A percentile compares a stretch with the other conserved stretches of the same genome.
phyloP scores from a whole-genome alignment of 768 basidiomycete genomes.

The Galerina sulciceps region DNA sequence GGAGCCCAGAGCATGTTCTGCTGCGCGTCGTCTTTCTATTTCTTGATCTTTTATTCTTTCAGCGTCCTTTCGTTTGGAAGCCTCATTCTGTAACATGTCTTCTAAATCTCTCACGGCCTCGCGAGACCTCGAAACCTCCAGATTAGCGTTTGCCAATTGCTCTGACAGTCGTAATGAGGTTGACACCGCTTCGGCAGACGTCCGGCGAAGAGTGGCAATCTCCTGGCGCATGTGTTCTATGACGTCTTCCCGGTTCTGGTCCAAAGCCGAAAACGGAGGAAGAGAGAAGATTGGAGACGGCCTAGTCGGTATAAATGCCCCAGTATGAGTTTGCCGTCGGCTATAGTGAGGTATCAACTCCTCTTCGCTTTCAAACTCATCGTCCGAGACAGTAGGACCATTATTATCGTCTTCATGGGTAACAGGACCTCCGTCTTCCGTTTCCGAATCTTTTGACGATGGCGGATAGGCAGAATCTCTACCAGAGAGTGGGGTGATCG shows the following conservation, averaged over 20 bases:
- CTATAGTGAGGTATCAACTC: constrained; percentile 53
- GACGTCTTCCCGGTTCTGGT: constrained; percentile 40
- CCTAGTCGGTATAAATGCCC: constrained; percentile 33
- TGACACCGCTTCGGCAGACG: constrained; percentile 70
- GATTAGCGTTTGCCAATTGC: constrained; percentile 68
- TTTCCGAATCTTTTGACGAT: constrained; percentile 41
- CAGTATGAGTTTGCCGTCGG: constrained; percentile 42
- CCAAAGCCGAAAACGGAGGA: constrained; percentile 46
- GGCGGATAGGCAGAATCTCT: constrained; percentile 22
- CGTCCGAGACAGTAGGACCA: constrained; percentile 43
- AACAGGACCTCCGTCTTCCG: constrained; percentile 39
- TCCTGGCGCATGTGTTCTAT: constrained; percentile 72
- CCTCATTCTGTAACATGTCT: constrained; percentile 64
- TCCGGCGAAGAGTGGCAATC: constrained; percentile 63
- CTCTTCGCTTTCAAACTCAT: constrained; percentile 73
- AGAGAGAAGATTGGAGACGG: constrained; percentile 40
- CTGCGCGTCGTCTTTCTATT: constrained; percentile 46
- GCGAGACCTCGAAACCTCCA: constrained; percentile 60
- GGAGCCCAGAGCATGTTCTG: constrained; percentile 28
- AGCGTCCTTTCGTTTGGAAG: constrained; percentile 57
- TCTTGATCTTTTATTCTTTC: constrained; percentile 54
- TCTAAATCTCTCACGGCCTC: constrained; percentile 60
- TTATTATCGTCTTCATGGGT: constrained; percentile 37
- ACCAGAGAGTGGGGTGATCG: constrained; percentile 22
- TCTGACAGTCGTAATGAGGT: constrained; percentile 69